These are phyloP conservation scores for Cyberlindnera galapagoensis DNA, from an alignment of 805 yeast genomes.

Conservation along the genomic window DNA sequence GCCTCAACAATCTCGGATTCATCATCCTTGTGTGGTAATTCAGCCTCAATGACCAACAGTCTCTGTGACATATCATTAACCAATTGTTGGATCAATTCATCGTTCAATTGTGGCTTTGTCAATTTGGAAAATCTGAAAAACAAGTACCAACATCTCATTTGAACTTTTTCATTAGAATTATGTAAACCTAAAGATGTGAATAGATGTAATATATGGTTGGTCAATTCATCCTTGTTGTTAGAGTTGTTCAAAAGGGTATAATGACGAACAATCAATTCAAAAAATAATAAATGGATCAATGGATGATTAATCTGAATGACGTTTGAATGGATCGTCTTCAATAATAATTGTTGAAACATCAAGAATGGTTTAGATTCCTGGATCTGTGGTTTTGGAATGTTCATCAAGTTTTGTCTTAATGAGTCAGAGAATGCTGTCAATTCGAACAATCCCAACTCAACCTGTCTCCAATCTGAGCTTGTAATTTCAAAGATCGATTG, in stretches of 20 bases:
- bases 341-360: conserved; percentile 54
- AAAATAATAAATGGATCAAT: conserved; percentile 71
- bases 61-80: conserved; percentile 54
- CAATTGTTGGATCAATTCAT: conserved; percentile 44
- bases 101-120: conserved; percentile 59
- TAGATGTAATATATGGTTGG: conserved; percentile 61
- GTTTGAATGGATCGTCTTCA: conserved; percentile 41
- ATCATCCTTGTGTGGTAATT: conserved; percentile 41
- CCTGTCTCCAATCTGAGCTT: conserved; percentile 61
- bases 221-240: conserved; percentile 41
- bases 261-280: conserved; percentile 81
- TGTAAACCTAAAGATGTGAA: conserved; percentile 83
- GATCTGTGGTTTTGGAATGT: conserved; percentile 59
- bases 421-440: conserved; percentile 74
- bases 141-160: conserved; percentile 84
- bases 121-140: conserved; percentile 77
- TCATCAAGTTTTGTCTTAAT: conserved; percentile 69
- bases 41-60: conserved; percentile 56
- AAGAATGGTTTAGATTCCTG: conserved; percentile 58
- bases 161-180: conserved; percentile 64
- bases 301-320: conserved; percentile 59
- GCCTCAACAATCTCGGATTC: conserved; percentile 46
- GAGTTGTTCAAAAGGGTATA: conserved; percentile 51
- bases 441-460: conserved; percentile 85
- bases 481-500: conserved; percentile 33